A percentile compares a stretch with the other conserved stretches of the same genome.
These are phyloP conservation scores for Rhododendron williamsianum DNA, from an alignment of 148 eudicot genomes.

Conservation along the genomic window DNA sequence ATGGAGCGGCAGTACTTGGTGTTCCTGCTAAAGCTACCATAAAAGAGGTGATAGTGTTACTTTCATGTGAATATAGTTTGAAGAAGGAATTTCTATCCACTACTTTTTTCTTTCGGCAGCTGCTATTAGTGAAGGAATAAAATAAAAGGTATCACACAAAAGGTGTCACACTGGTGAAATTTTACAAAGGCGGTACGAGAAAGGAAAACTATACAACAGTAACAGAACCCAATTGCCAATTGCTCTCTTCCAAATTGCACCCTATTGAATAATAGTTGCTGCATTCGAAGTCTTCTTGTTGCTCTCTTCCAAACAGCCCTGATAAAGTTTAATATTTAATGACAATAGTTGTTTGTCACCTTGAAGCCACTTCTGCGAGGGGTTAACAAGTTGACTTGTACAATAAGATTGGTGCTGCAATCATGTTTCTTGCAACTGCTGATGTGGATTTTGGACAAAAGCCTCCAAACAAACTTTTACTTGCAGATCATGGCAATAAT, in stretches of 20 bases:
- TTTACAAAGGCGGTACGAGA: neutral
- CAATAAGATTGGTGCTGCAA: neutral
- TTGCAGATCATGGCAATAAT: neutral
- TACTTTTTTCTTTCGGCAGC: neutral
- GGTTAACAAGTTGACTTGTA: neutral
- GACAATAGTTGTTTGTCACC: neutral
- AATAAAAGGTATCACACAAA: neutral
- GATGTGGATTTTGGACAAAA: neutral
- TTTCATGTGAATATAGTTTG: neutral
- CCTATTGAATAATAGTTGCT: no score
- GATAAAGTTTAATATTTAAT: neutral
- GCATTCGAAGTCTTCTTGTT: neutral
- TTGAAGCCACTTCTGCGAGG: neutral
- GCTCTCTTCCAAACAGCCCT: neutral
- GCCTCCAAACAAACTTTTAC: neutral
- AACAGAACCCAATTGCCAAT: neutral
- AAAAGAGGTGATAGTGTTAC: slow-evolving; percentile 57
- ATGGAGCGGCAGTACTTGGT: slow-evolving; percentile 99
- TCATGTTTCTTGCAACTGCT: neutral
- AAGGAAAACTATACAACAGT: neutral
- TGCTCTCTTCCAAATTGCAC: neutral
- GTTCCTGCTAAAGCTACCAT: slow-evolving; percentile 97
- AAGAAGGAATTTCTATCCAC: neutral
- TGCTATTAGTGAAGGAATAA: neutral
- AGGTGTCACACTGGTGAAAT: neutral